Conservation (phyloP, 1,284 basidiomycete genomes). For the Pseudozyma flocculosa region DNA sequence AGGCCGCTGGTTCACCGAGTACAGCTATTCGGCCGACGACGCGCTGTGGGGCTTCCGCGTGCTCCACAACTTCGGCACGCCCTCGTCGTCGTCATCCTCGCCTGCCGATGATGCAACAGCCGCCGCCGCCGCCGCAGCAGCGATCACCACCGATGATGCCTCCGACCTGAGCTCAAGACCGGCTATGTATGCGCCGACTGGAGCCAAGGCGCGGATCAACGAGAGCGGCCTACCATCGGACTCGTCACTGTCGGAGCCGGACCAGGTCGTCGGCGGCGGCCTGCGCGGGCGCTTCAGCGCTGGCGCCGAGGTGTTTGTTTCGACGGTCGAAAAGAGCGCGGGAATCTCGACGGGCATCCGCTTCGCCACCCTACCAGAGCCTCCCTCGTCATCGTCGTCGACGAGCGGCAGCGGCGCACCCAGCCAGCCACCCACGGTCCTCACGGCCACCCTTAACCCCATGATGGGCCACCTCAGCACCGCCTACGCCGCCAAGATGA, state of each 20-base stretch:
- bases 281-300: conserved; percentile 84
- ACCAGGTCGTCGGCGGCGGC: conserved; percentile 70
- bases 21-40: conserved; percentile 90
- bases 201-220: neutral
- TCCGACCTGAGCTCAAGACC: too few relatives aligned
- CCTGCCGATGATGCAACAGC: neutral
- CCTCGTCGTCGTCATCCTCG: neutral
- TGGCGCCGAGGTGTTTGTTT: conserved; percentile 91
- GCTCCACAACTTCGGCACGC: conserved; percentile 76
- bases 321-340: conserved; percentile 85
- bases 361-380: conserved; percentile 83
- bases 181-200: too few relatives aligned
- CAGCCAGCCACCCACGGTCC: conserved; percentile 75
- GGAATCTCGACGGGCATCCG: conserved; percentile 91
- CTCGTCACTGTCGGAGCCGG: conserved; percentile 66
- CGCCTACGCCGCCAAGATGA: conserved; percentile 85
- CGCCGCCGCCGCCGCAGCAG: neutral
- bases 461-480: conserved; percentile 91
- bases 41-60: conserved; percentile 85
- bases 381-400: conserved; percentile 45
- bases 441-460: conserved; percentile 91
- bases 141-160: neutral
- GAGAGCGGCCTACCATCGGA: conserved; percentile 27
- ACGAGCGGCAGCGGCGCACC: conserved; percentile 50
- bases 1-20: conserved; percentile 89